Percentiles rank a stretch among this genome's conserved stretches.
These are phyloP conservation scores for Dioscorea dumetorum DNA, from an alignment of 106 monocot genomes.

Conservation along the genomic window DNA sequence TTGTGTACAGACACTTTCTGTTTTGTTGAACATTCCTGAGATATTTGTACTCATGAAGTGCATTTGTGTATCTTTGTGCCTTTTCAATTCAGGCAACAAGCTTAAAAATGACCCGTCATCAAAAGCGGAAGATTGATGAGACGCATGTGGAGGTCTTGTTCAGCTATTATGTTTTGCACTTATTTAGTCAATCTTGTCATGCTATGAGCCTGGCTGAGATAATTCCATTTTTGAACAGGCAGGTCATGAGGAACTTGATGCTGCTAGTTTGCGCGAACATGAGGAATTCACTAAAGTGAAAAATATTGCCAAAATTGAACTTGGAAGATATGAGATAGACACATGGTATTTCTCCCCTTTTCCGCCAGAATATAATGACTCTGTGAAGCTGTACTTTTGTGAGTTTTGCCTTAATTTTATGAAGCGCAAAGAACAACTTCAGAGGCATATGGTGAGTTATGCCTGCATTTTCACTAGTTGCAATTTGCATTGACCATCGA, in stretches of 20 bases:
- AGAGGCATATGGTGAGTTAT: constrained; percentile 93
- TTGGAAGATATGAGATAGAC: constrained; percentile 97
- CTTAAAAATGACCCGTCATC: too few relatives aligned
- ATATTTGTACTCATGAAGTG: too few relatives aligned
- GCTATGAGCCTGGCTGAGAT: not conserved
- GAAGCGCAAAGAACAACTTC: constrained; percentile 97
- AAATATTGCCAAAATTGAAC: constrained; percentile 96
- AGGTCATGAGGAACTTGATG: constrained; percentile 46
- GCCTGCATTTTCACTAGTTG: constrained; percentile 1
- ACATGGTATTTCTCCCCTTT: constrained; percentile 99
- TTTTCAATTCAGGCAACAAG: too few relatives aligned
- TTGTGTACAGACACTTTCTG: not conserved
- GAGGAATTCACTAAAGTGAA: constrained; percentile 99
- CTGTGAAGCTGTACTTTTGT: constrained; percentile 82
- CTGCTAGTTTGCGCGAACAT: constrained; percentile 90
- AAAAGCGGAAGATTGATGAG: too few relatives aligned
- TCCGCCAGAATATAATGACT: constrained; percentile 90
- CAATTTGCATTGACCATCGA: not conserved
- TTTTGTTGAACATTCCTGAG: not conserved
- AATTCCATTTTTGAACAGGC: constrained; percentile 5
- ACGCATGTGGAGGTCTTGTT: too few relatives aligned
- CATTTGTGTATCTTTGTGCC: too few relatives aligned
- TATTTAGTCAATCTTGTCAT: not conserved
- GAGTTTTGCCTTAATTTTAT: constrained; percentile 99
- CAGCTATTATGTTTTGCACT: not conserved